These are phyloP conservation scores for Plectosphaerella sp. DNA, from an alignment of 2,329 filamentous ascomycete species.

Conservation along the genomic window DNA sequence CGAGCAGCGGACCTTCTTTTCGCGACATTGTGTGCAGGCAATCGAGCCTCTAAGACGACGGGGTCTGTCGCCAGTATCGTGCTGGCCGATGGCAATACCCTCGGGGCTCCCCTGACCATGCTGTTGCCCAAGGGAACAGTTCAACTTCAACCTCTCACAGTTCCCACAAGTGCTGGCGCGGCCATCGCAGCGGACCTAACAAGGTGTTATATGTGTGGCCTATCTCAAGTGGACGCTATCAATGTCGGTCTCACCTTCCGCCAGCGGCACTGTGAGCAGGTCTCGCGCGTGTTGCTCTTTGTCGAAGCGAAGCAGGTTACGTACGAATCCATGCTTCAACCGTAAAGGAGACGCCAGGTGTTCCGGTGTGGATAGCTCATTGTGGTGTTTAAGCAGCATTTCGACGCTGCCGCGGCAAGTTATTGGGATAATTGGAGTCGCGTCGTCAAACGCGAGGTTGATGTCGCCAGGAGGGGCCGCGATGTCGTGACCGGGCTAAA, in stretches of 20 bases:
- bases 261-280: conserved; percentile 17
- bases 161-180: conserved; percentile 22
- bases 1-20: conserved; percentile 18
- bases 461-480: too few relatives aligned
- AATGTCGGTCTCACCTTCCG: conserved; percentile 10
- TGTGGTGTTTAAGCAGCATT: too few relatives aligned
- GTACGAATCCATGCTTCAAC: conserved; percentile 11
- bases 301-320: conserved; percentile 13
- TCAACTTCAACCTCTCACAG: conserved; percentile 25
- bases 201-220: neutral
- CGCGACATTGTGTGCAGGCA: conserved; percentile 21
- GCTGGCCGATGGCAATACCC: too few relatives aligned
- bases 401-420: too few relatives aligned
- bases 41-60: conserved; percentile 12
- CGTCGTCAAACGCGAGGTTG: too few relatives aligned
- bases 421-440: too few relatives aligned
- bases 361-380: too few relatives aligned
- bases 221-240: neutral
- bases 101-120: too few relatives aligned
- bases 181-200: conserved; percentile 23
- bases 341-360: too few relatives aligned
- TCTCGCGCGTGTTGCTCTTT: conserved; percentile 10
- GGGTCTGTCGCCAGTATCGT: conserved; percentile 10
- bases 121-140: conserved; percentile 23
- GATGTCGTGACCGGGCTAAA: too few relatives aligned